phyloP scores from a whole-genome alignment of 2,329 filamentous ascomycete genomes.

The Lizonia empirigonia region DNA sequence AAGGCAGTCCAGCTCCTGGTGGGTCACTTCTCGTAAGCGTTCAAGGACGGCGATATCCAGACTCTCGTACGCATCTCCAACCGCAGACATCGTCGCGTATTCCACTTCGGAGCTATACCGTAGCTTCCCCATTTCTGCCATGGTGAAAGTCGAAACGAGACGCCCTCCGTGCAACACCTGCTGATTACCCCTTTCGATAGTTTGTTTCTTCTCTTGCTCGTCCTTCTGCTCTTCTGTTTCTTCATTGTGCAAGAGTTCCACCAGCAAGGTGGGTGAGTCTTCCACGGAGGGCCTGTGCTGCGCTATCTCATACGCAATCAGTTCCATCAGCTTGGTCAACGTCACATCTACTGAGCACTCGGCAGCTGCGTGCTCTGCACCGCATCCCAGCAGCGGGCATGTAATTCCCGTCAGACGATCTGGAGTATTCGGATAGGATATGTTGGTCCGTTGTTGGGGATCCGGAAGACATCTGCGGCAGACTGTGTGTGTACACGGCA shows the following conservation, averaged over 20 bases:
- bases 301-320: constrained; percentile 57
- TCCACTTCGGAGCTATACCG: constrained; percentile 61
- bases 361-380: constrained; percentile 72
- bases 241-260: constrained; percentile 49
- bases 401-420: constrained; percentile 71
- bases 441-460: constrained; percentile 67
- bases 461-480: constrained; percentile 77
- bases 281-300: constrained; percentile 42
- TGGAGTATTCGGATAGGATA: constrained; percentile 76
- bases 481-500: constrained; percentile 81
- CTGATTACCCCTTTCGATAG: constrained; percentile 34
- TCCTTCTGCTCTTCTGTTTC: constrained; percentile 42
- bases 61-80: constrained; percentile 46
- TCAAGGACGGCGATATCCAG: constrained; percentile 60
- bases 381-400: constrained; percentile 74
- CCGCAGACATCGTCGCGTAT: constrained; percentile 52
- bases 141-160: constrained; percentile 68
- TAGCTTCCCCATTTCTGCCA: constrained; percentile 68
- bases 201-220: constrained; percentile 46
- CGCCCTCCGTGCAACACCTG: constrained; percentile 61
- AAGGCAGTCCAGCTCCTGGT: constrained; percentile 81
- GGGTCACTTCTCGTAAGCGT: constrained; percentile 65
- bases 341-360: constrained; percentile 81
- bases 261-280: constrained; percentile 47
- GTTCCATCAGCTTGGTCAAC: constrained; percentile 70